Evolutionary conservation across 192 early-diverging fungal genomes (phyloP).

Genomic region (Endogone sp.): DNA sequence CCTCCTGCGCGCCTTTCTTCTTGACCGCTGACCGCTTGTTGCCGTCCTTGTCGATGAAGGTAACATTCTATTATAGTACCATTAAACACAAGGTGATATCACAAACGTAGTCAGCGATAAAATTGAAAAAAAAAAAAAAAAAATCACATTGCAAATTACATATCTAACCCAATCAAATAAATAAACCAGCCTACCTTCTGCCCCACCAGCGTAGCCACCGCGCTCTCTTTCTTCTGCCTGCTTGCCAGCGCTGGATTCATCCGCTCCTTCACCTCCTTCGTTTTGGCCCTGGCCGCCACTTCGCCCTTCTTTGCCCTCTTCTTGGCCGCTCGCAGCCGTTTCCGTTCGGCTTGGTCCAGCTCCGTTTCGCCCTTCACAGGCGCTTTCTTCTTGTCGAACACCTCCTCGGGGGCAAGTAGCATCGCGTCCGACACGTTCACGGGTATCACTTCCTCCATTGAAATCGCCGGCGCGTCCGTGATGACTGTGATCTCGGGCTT

Average conservation of each 20-base stretch:
- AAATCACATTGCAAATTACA: neutral
- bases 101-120: too few species aligned
- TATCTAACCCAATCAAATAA: neutral
- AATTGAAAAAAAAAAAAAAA: neutral
- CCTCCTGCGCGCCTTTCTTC: neutral
- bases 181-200: constrained; percentile 37
- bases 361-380: constrained; percentile 77
- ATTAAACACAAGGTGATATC: too few species aligned
- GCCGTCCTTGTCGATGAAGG: constrained; percentile 31
- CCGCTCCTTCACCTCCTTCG: constrained; percentile 16
- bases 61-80: constrained; percentile 19
- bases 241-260: constrained; percentile 33
- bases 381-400: constrained; percentile 75
- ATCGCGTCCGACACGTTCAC: constrained; percentile 76
- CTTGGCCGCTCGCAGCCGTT: constrained; percentile 56
- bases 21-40: constrained; percentile 8
- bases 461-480: constrained; percentile 76
- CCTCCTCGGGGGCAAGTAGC: constrained; percentile 85
- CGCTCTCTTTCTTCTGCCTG: constrained; percentile 49
- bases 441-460: constrained; percentile 95
- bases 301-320: constrained; percentile 62
- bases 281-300: constrained; percentile 29
- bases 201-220: constrained; percentile 58
- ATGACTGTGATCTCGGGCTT: constrained; percentile 77
- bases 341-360: constrained; percentile 73